Base-by-base conservation (phyloP, 1,284 basidiomycete species). In the Coniferiporia weirii region DNA sequence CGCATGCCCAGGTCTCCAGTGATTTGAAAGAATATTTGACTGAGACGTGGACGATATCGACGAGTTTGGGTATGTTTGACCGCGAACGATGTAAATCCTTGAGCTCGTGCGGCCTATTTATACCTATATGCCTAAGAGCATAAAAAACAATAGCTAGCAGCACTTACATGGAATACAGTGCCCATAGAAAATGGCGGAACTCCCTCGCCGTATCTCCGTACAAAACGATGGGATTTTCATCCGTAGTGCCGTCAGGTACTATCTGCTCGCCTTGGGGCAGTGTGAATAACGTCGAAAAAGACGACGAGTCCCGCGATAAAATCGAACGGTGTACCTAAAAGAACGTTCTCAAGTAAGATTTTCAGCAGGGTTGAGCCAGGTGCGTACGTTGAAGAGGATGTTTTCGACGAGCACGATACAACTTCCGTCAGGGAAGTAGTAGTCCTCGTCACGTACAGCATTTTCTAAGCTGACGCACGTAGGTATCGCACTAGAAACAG, bases 21-120 rank as follows among this genome's bases (percentile, higher is more conserved):
- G 80, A 78, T 68, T 82, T 85, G 78, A 88, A 87, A 38, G 80
- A 77, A 65, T 87, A 87, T 70, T 88, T 87, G 72, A 80, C 82
- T 27, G 83, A 75, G 8, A 86, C 73, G 15, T 76, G 76, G 4
- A 82, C 81, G 60, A 88, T 80, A 65, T 84, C 79, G 62, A 85
- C 81, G 20, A 88, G 76, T 22, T 76, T 76, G 43, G 71, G 70
- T 8, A 87, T 74, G 60, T 84, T 75, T n/a, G 78, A 72, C 43
- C 70, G 69, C 35, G 75, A 70, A 13, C 77, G 75, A 27, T 76
- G 77, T 15, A 80, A 71, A 44, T 71, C 64, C 59, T 71, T 71
- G 17, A 87, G 71, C 62, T 87, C 84, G 17, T 77, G 79, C 3
- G 86, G 86, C 62, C 85, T 87, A 64, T 27, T 54, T 9, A 58